A percentile compares a stretch with the other conserved stretches of the same genome.
phyloP scores from a whole-genome alignment of 139 green algal genomes.

The Haematococcus lacustris region DNA sequence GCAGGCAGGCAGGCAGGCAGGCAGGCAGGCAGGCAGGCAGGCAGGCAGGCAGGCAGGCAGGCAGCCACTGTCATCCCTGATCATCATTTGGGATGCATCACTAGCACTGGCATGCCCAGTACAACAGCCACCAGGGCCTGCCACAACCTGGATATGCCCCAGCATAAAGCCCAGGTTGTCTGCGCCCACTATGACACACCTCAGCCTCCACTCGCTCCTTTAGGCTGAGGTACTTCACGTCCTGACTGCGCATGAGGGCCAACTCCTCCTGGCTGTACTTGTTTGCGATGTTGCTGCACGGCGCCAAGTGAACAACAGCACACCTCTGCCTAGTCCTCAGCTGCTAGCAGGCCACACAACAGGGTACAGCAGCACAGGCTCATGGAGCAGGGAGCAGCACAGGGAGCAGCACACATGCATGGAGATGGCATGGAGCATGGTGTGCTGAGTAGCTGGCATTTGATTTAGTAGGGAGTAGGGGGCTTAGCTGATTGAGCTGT shows the following conservation, averaged over 20 bases:
- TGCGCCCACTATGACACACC: no score
- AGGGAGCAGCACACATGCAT: conserved; percentile 65
- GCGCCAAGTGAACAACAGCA: no score
- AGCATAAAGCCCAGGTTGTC: no score
- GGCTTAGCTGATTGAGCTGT: conserved; percentile 71
- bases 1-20: no score
- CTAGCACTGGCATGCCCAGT: neutral
- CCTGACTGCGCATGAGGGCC: conserved; percentile 89
- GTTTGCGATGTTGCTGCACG: no score
- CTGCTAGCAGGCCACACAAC: no score
- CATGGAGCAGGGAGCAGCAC: no score
- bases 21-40: no score
- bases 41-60: no score
- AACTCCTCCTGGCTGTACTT: conserved; percentile 91
- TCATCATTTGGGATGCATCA: neutral
- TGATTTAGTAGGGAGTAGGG: conserved; percentile 91
- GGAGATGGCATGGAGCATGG: conserved; percentile 79
- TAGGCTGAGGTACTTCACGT: conserved; percentile 75
- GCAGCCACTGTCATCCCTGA: conserved; percentile 21
- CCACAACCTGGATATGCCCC: conserved; percentile 29
- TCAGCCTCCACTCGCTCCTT: conserved; percentile 70
- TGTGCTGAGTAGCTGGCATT: no score
- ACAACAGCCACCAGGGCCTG: neutral
- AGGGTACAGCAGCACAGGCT: no score
- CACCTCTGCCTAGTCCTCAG: no score